Evolutionary conservation across 371 early-diverging fungal species (phyloP).

Genomic region (Haplosporangium sp.): DNA sequence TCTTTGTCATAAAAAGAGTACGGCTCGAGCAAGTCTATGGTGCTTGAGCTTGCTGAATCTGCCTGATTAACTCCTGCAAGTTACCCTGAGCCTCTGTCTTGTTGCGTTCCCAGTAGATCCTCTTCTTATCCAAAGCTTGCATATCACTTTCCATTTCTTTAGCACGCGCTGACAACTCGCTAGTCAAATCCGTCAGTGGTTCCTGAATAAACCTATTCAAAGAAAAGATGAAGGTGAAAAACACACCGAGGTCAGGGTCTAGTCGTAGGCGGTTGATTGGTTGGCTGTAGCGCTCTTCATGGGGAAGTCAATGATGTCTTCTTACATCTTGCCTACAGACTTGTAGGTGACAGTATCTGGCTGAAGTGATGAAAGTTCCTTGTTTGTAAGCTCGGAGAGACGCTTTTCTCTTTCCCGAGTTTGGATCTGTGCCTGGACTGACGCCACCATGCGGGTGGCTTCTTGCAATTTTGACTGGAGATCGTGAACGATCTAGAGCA

Average conservation of each 20-base stretch:
- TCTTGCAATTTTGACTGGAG: conserved; percentile 71
- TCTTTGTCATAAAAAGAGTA: not conserved
- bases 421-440: conserved; percentile 77
- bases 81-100: conserved; percentile 77
- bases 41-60: conserved; percentile 38
- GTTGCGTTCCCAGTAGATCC: conserved; percentile 79
- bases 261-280: too few relatives aligned
- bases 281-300: too few relatives aligned
- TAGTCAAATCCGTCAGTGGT: conserved; percentile 65
- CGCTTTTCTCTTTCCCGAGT: conserved; percentile 77
- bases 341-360: conserved; percentile 72
- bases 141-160: conserved; percentile 64
- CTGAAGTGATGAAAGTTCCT: conserved; percentile 74
- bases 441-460: conserved; percentile 72
- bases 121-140: conserved; percentile 77
- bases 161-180: conserved; percentile 64
- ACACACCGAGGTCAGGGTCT: too few relatives aligned
- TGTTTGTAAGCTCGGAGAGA: conserved; percentile 77
- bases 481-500: conserved; percentile 69
- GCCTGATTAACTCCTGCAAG: conserved; percentile 71
- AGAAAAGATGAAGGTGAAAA: not conserved
- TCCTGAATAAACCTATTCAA: conserved; percentile 72
- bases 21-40: not conserved
- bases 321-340: conserved; percentile 84
- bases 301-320: not conserved